Percentiles rank a stretch among this genome's conserved stretches.
Evolutionary conservation across 208 protist species (phyloP).

Genomic region (Leishmania major): DNA sequence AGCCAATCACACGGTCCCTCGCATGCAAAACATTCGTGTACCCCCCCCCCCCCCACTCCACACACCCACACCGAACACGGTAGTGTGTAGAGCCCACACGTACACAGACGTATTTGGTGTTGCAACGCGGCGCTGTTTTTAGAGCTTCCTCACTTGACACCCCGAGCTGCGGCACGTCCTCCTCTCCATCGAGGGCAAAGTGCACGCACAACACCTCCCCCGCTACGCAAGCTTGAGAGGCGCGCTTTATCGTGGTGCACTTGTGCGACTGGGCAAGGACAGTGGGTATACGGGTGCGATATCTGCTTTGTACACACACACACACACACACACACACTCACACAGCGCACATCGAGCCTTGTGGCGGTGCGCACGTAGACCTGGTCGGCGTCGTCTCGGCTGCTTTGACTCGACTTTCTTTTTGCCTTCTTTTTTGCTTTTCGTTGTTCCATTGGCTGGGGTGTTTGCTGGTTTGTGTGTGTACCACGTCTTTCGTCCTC

Average conservation of each 20-base stretch:
- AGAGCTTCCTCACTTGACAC: background rate
- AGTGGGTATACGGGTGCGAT: background rate
- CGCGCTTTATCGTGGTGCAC: background rate
- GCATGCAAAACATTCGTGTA: background rate
- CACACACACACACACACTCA: no score
- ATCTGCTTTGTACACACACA: background rate
- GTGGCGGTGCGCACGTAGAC: background rate
- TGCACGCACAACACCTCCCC: background rate
- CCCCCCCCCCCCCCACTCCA: background rate
- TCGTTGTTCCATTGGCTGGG: no score
- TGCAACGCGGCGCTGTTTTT: background rate
- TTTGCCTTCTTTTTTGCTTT: background rate
- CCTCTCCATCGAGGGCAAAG: no score
- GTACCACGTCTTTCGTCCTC: background rate
- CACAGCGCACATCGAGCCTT: background rate
- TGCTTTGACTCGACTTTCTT: background rate
- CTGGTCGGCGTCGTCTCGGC: background rate
- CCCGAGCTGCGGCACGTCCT: background rate
- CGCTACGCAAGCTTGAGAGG: background rate
- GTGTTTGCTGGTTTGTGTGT: background rate
- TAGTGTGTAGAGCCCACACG: background rate
- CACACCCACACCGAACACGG: background rate
- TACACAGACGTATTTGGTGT: background rate
- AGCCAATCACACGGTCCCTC: background rate
- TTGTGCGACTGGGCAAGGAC: background rate